These are phyloP conservation scores for Sphagnum fallax DNA, from an alignment of 228 moss, liverwort and hornwort genomes.

Conservation along the genomic window DNA sequence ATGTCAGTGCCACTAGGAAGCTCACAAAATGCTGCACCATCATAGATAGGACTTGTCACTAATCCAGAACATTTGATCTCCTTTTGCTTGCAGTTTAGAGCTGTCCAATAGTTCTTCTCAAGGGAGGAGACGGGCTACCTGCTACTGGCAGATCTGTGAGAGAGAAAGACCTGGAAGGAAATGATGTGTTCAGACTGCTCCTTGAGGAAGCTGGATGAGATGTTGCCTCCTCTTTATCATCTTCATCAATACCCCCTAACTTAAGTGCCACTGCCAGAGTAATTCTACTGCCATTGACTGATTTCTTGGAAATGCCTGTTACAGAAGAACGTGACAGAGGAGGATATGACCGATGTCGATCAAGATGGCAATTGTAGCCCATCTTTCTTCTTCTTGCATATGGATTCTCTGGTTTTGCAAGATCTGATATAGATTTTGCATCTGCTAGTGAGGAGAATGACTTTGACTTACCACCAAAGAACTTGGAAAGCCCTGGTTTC, in stretches of 20 bases:
- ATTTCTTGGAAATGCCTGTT: constrained; percentile 59
- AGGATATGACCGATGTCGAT: constrained; percentile 64
- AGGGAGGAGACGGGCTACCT: constrained; percentile 8
- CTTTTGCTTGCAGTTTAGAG: constrained; percentile 6
- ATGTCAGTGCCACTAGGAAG: too few relatives aligned
- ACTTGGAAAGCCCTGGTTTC: constrained; percentile 74
- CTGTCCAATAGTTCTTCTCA: constrained; percentile 17
- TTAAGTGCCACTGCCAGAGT: constrained; percentile 65
- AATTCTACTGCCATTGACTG: constrained; percentile 41
- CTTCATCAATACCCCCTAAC: constrained; percentile 51
- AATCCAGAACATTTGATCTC: too few relatives aligned
- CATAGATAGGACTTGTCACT: too few relatives aligned
- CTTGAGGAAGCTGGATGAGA: constrained; percentile 4
- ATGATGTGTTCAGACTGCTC: constrained; percentile 7
- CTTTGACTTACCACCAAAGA: constrained; percentile 73
- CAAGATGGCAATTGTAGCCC: constrained; percentile 44
- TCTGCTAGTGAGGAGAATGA: constrained; percentile 77
- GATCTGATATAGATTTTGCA: constrained; percentile 48
- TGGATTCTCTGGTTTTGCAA: constrained; percentile 82
- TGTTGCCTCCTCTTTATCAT: constrained; percentile 18
- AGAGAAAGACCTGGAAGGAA: constrained; percentile 55
- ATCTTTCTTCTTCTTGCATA: constrained; percentile 67
- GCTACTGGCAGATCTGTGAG: constrained; percentile 57
- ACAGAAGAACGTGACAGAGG: constrained; percentile 66
- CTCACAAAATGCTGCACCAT: too few relatives aligned